Base-by-base conservation (phyloP, 495 filamentous ascomycete species). In the Neurospora africana region DNA sequence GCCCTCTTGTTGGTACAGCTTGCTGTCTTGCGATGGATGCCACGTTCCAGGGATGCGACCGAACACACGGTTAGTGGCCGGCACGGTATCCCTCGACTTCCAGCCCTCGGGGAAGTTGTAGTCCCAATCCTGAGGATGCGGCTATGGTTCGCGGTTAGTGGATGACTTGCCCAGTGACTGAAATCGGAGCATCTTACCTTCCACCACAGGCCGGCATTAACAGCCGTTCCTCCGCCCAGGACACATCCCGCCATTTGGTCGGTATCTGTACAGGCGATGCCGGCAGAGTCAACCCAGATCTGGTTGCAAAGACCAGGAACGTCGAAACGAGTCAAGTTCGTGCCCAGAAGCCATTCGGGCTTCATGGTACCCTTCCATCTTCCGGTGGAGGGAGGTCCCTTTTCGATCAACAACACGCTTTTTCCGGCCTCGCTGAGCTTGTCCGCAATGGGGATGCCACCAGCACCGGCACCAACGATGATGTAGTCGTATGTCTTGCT, bases 201-300 rank as follows among this genome's bases (percentile, higher is more conserved):
- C 84, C 84, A 87, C 84, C 83, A 87, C 36, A 87, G 76, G 61
- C 84, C 87, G 39, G 91, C 88, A 76, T 94, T 93, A 74, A 93
- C 85, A 11, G 90, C 90, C 23, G 89, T 89, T 40, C 90, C 90
- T 74, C 91, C 91, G 27, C 91, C 91, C 38, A 94, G 86, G 68
- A 93, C 87, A 75, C 91, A 94, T 37, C 89, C 91, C 61, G 89
- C 90, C 87, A 90, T 91, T 72, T 90, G 88, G 70, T 87, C 88
- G 15, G 88, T 89, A 74, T 93, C 89, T 4, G 86, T 86, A 79
- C 91, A 92, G 61, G 87, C 84, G 79, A 90, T 87, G 71, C 85
- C 90, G 37, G 80, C 80, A 30, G 86, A 88, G 75, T 88, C 85
- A 61, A 83, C 83, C 86, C 86, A 92, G 69, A 90, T 90, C 76